Percentiles rank a stretch among this genome's conserved stretches.
Evolutionary conservation across 2,329 filamentous ascomycete species (phyloP).

Genomic region (Aaosphaeria arxii): DNA sequence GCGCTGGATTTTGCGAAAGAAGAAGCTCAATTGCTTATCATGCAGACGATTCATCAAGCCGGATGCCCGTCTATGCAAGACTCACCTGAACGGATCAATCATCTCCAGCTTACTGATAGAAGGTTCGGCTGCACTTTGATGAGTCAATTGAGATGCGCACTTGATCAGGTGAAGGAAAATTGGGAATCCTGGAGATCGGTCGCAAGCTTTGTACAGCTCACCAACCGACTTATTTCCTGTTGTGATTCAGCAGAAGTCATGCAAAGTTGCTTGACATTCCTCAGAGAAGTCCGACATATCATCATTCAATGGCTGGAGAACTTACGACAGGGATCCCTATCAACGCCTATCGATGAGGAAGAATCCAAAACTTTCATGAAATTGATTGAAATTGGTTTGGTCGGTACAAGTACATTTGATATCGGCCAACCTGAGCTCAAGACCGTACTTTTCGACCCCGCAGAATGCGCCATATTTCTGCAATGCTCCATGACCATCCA

Average conservation of each 20-base stretch:
- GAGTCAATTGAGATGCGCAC: constrained; percentile 10
- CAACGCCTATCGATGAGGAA: constrained; percentile 18
- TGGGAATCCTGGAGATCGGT: constrained; percentile 42
- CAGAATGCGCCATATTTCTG: constrained; percentile 12
- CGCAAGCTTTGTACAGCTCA: constrained; percentile 40
- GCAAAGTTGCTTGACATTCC: constrained; percentile 22
- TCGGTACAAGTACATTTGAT: constrained; percentile 47
- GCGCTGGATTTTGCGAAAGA: constrained; percentile 50
- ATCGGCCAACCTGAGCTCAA: constrained; percentile 33
- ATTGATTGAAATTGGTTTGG: constrained; percentile 40
- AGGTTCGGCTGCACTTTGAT: constrained; percentile 27
- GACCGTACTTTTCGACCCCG: constrained; percentile 17
- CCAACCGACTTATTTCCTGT: constrained; percentile 45
- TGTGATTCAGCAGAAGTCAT: constrained; percentile 17
- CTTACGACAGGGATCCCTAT: constrained; percentile 27
- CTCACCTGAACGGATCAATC: constrained; percentile 27
- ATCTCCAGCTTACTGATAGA: constrained; percentile 35
- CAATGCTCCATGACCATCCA: constrained; percentile 18
- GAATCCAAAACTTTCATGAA: constrained; percentile 30
- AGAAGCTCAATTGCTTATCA: constrained; percentile 48
- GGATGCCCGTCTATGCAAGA: constrained; percentile 31
- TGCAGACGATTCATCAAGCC: constrained; percentile 51
- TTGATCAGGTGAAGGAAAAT: constrained; percentile 13
- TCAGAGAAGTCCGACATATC: constrained; percentile 32
- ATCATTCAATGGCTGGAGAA: constrained; percentile 39